Percentiles rank a stretch among this genome's conserved stretches.
phyloP scores from a whole-genome alignment of 2,329 filamentous ascomycete genomes.

The Pezicula rhizophila region DNA sequence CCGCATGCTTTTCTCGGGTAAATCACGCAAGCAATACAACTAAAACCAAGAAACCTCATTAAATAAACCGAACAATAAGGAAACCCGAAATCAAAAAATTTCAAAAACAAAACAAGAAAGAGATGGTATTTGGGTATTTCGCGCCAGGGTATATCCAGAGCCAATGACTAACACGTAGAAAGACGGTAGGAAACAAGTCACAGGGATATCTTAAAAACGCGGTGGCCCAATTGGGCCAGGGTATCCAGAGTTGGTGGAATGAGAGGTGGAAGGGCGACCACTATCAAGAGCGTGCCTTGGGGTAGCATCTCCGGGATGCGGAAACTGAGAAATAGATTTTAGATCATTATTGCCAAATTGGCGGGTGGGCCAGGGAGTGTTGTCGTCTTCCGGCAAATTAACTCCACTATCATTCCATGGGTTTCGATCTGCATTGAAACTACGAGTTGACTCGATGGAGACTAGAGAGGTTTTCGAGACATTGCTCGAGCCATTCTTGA shows the following conservation, averaged over 20 bases:
- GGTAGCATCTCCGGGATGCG: slow-evolving; percentile 74
- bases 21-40: too few relatives aligned
- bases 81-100: slow-evolving; percentile 10
- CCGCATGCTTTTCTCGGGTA: slow-evolving; percentile 3
- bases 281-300: slow-evolving; percentile 82
- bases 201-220: slow-evolving; percentile 48
- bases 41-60: slow-evolving; percentile 6
- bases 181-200: slow-evolving; percentile 26
- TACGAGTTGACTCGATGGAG: slow-evolving; percentile 91
- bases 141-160: slow-evolving; percentile 30
- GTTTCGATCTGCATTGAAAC: slow-evolving; percentile 84
- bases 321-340: slow-evolving; percentile 51
- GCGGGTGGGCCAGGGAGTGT: slow-evolving; percentile 53
- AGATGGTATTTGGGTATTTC: slow-evolving; percentile 26
- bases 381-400: slow-evolving; percentile 83
- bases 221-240: slow-evolving; percentile 85
- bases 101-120: slow-evolving; percentile 19
- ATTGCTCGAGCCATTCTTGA: slow-evolving; percentile 84
- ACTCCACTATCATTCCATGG: slow-evolving; percentile 98
- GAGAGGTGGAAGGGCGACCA: slow-evolving; percentile 86
- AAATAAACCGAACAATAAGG: slow-evolving; percentile 17
- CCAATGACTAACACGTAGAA: slow-evolving; percentile 19
- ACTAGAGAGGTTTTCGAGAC: slow-evolving; percentile 93
- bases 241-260: slow-evolving; percentile 95
- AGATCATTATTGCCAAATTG: slow-evolving; percentile 58